Conservation (phyloP, 2,329 filamentous ascomycete genomes). For the Endoconidiophora laricicola region DNA sequence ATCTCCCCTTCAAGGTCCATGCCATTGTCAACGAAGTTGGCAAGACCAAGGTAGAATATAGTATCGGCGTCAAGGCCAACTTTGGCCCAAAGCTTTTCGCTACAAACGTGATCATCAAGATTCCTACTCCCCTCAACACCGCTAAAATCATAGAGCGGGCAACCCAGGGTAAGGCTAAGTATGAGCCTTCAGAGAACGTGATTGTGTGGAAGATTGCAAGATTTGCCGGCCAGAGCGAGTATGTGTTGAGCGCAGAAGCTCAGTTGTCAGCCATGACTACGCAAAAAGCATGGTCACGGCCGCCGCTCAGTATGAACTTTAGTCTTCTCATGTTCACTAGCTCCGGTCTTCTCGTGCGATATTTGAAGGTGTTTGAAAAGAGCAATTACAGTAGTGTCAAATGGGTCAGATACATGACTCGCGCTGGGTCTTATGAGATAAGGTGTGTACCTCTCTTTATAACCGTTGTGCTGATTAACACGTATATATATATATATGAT, state of each 20-base stretch:
- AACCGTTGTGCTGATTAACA: constrained; percentile 12
- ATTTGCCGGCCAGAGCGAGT: constrained; percentile 98
- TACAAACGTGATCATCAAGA: constrained; percentile 85
- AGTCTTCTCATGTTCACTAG: constrained; percentile 96
- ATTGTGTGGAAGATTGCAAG: constrained; percentile 98
- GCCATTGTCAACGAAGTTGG: constrained; percentile 96
- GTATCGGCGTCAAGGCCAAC: constrained; percentile 92
- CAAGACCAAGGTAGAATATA: constrained; percentile 96
- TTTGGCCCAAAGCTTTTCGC: constrained; percentile 93
- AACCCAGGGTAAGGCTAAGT: constrained; percentile 92
- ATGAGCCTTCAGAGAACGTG: constrained; percentile 93
- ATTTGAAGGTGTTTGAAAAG: constrained; percentile 98
- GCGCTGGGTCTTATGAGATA: constrained; percentile 95
- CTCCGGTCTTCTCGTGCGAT: constrained; percentile 77
- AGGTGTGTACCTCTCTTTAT: constrained; percentile 33
- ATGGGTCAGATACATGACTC: constrained; percentile 98
- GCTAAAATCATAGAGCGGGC: constrained; percentile 85
- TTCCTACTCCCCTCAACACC: constrained; percentile 92
- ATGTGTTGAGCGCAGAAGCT: constrained; percentile 84
- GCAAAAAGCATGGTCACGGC: constrained; percentile 90
- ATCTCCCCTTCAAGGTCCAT: constrained; percentile 95
- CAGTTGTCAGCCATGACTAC: constrained; percentile 93
- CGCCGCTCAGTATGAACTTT: constrained; percentile 82
- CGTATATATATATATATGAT: not conserved
- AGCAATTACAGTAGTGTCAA: constrained; percentile 97